Percentiles rank a stretch among this genome's conserved stretches.
Evolutionary conservation across 495 filamentous ascomycete species (phyloP).

Genomic region (Penicillium odoratum): DNA sequence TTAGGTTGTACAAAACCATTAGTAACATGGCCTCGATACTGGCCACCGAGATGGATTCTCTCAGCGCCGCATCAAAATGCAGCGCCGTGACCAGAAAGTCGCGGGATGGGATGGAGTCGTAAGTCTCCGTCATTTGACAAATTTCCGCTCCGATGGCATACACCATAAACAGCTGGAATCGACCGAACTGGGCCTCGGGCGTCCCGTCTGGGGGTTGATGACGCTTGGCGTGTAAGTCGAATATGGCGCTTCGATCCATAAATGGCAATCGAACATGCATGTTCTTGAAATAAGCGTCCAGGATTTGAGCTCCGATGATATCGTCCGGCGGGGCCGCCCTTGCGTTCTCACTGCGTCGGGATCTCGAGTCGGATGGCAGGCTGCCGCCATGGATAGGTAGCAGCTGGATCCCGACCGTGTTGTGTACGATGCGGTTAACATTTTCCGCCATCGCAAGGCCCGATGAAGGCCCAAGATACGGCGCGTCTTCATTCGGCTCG

Average conservation of each 20-base stretch:
- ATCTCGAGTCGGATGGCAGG: constrained; percentile 15
- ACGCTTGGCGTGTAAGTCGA: constrained; percentile 32
- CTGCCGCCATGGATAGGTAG: constrained; percentile 28
- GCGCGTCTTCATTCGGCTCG: constrained; percentile 19
- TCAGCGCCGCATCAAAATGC: constrained; percentile 32
- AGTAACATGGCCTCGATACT: constrained; percentile 45
- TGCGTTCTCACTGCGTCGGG: constrained; percentile 9
- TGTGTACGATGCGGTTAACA: constrained; percentile 37
- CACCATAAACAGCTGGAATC: constrained; percentile 46
- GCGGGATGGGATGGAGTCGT: constrained; percentile 23
- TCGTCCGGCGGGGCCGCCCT: constrained; percentile 36
- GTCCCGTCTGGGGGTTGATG: constrained; percentile 20
- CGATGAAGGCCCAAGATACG: constrained; percentile 41
- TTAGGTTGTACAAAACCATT: constrained; percentile 39
- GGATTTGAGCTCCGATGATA: constrained; percentile 29
- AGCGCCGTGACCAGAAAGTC: constrained; percentile 29
- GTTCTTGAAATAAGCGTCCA: constrained; percentile 41
- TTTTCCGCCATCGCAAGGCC: constrained; percentile 38
- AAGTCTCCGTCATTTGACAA: constrained; percentile 37
- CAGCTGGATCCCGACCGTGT: constrained; percentile 35
- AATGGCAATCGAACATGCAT: constrained; percentile 42
- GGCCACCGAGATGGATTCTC: constrained; percentile 34
- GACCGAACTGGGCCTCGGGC: constrained; percentile 30
- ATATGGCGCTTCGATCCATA: constrained; percentile 35
- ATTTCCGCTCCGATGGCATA: constrained; percentile 43